These are phyloP conservation scores for Sindora glabra DNA, from an alignment of 306 rosid genomes.

Conservation along the genomic window DNA sequence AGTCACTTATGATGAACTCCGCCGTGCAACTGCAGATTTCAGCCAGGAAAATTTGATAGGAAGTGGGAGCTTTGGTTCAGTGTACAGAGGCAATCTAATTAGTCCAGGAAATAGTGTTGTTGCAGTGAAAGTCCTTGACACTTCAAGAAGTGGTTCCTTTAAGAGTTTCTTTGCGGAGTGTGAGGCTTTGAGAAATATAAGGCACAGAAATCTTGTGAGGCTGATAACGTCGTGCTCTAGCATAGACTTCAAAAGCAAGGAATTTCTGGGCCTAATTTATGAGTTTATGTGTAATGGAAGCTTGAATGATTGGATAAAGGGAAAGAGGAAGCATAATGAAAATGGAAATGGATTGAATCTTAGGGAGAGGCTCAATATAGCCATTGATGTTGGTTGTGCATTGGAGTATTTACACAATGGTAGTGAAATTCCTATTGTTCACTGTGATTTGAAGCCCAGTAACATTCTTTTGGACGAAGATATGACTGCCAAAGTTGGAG, in stretches of 20 bases:
- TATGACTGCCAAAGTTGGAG: constrained; percentile 68
- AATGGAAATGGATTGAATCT: constrained; percentile 40
- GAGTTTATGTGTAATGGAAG: constrained; percentile 57
- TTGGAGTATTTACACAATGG: constrained; percentile 67
- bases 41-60: constrained; percentile 41
- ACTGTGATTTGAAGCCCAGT: constrained; percentile 78
- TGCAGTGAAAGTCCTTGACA: constrained; percentile 73
- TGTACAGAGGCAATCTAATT: constrained; percentile 45
- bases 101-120: constrained; percentile 30
- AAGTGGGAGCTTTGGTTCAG: constrained; percentile 58
- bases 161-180: constrained; percentile 80
- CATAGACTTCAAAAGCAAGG: constrained; percentile 46
- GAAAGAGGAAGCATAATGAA: constrained; percentile 30
- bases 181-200: constrained; percentile 45
- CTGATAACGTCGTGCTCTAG: constrained; percentile 72
- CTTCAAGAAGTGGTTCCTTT: constrained; percentile 24
- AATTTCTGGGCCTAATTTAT: constrained; percentile 61
- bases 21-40: constrained; percentile 51
- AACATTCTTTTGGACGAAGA: constrained; percentile 56
- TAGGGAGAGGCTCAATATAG: constrained; percentile 52
- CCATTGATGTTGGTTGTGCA: constrained; percentile 54
- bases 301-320: constrained; percentile 71
- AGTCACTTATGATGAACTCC: constrained; percentile 53
- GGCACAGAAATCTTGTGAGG: constrained; percentile 67
- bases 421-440: constrained; percentile 54